Percentiles rank a stretch among this genome's conserved stretches.
These are phyloP conservation scores for Pinus taeda DNA, from an alignment of 75 land plant genomes.

Conservation along the genomic window DNA sequence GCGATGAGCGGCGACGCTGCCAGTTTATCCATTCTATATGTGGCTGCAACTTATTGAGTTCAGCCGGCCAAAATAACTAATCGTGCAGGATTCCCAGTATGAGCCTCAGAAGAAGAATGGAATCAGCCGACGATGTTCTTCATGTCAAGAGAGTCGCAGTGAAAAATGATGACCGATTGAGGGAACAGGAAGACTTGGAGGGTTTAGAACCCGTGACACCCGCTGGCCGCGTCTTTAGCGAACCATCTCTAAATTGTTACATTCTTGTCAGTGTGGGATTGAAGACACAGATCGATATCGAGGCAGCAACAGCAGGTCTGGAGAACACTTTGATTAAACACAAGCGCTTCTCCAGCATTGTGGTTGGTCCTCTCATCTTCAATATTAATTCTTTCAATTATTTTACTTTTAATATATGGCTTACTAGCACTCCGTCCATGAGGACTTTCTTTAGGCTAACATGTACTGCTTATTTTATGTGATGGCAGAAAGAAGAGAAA, in stretches of 20 bases:
- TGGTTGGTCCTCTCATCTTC: constrained; percentile 19
- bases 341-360: constrained; percentile 64
- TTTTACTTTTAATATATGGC: no score
- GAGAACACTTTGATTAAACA: constrained; percentile 46
- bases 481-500: not conserved
- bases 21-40: no score
- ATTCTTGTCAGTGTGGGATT: constrained; percentile 50
- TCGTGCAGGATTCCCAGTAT: no score
- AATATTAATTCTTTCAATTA: no score
- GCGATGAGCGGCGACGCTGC: no score
- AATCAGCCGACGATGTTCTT: no score
- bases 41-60: no score
- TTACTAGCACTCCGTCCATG: not conserved
- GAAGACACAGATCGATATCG: constrained; percentile 26
- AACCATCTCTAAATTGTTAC: constrained; percentile 40
- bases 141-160: no score
- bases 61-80: no score
- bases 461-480: not conserved
- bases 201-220: constrained; percentile 67
- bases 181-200: not conserved
- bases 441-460: not conserved
- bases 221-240: constrained; percentile 42
- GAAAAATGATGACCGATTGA: no score
- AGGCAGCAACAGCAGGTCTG: constrained; percentile 26
- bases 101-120: no score